Conservation (phyloP, 176 grass and related monocot genomes). For the Tuctoria greenei region DNA sequence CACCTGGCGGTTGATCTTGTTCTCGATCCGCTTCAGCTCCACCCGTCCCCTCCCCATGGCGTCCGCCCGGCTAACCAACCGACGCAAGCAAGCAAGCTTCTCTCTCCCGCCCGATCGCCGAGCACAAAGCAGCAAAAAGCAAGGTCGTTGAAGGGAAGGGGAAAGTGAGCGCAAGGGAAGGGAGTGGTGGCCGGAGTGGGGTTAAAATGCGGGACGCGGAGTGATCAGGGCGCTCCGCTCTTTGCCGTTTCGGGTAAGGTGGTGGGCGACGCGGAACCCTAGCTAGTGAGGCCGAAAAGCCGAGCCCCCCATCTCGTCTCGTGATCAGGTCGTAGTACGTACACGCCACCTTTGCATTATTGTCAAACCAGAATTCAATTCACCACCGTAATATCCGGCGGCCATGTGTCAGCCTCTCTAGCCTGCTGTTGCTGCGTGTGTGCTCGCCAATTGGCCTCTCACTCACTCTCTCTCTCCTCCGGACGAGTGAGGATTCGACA, state of each 20-base stretch:
- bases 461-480: neutral
- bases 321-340: conserved; percentile 34
- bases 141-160: neutral
- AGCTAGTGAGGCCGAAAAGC: conserved; percentile 15
- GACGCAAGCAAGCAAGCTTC: neutral
- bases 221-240: conserved; percentile 23
- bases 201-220: conserved; percentile 28
- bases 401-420: conserved; percentile 36
- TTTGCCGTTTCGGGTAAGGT: conserved; percentile 52
- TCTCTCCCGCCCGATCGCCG: neutral
- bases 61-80: neutral
- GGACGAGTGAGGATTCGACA: conserved; percentile 36
- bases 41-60: conserved; percentile 89
- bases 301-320: conserved; percentile 1
- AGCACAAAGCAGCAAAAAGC: neutral
- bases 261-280: conserved; percentile 52
- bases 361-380: conserved; percentile 23
- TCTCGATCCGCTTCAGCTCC: conserved; percentile 97
- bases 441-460: neutral
- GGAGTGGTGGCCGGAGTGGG: neutral
- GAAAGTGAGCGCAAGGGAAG: neutral
- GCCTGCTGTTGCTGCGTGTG: too few relatives aligned
- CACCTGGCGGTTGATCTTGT: conserved; percentile 99
- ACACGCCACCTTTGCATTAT: conserved; percentile 26
- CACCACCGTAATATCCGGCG: conserved; percentile 18